Conservation (phyloP, 345 rosid genomes). For the Lumnitzera littorea region DNA sequence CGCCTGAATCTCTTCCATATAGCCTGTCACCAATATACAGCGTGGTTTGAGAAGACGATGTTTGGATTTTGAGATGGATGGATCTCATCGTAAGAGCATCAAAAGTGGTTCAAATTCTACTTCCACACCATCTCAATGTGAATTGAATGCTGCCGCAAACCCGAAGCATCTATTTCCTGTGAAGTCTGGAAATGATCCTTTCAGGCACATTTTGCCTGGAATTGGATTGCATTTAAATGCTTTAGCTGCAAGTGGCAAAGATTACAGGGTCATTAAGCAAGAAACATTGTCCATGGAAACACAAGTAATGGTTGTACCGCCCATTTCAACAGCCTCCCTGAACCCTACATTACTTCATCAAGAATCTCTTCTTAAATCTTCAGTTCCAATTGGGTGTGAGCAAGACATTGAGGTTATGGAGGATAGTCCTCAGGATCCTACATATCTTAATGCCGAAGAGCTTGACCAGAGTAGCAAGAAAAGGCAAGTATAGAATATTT, state of each 20-base stretch:
- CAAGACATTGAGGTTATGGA: constrained; percentile 33
- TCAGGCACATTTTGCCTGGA: constrained; percentile 60
- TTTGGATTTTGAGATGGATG: constrained; percentile 74
- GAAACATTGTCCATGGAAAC: constrained; percentile 38
- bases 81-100: constrained; percentile 42
- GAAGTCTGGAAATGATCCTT: constrained; percentile 39
- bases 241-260: constrained; percentile 46
- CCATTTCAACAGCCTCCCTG: constrained; percentile 21
- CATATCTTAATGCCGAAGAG: constrained; percentile 41
- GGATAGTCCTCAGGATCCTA: constrained; percentile 42
- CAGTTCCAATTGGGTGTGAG: constrained; percentile 33
- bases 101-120: constrained; percentile 25
- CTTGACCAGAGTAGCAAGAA: constrained; percentile 61
- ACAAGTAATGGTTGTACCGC: constrained; percentile 26
- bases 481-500: constrained; percentile 34
- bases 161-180: constrained; percentile 29
- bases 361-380: constrained; percentile 33
- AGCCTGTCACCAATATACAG: constrained; percentile 53
- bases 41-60: constrained; percentile 93
- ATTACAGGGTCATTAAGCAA: constrained; percentile 24
- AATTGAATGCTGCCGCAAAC: constrained; percentile 17
- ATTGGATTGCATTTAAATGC: constrained; percentile 95
- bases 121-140: constrained; percentile 16
- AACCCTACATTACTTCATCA: constrained; percentile 25
- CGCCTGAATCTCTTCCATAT: constrained; percentile 9